Evolutionary conservation across 495 filamentous ascomycete species (phyloP).

Genomic region (Aspergillus ostianus): DNA sequence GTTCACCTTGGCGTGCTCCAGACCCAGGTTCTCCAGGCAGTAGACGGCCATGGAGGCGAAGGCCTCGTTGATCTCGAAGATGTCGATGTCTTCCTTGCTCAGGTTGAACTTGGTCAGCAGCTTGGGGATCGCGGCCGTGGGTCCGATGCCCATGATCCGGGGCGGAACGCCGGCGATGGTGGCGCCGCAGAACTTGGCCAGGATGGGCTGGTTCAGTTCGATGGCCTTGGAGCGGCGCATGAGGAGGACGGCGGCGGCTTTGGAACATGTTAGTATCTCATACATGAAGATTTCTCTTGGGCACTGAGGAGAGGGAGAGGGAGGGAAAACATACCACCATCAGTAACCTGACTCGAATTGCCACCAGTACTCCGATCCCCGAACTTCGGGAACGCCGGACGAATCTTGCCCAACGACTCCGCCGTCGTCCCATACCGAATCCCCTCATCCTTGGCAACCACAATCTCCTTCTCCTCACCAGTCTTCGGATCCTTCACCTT

Average conservation of each 20-base stretch:
- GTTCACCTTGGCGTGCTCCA: constrained; percentile 87
- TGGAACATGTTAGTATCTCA: constrained; percentile 14
- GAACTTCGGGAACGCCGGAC: constrained; percentile 86
- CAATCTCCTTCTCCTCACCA: constrained; percentile 73
- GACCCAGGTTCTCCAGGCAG: constrained; percentile 71
- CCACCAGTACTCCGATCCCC: constrained; percentile 87
- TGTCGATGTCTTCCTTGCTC: constrained; percentile 77
- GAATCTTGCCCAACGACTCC: constrained; percentile 78
- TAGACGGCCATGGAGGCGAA: constrained; percentile 98
- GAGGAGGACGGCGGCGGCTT: constrained; percentile 80
- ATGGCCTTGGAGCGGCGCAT: constrained; percentile 92
- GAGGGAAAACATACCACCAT: constrained; percentile 57
- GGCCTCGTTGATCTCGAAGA: constrained; percentile 95
- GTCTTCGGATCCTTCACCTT: constrained; percentile 79
- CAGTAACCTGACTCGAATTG: constrained; percentile 95
- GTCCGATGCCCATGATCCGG: constrained; percentile 96
- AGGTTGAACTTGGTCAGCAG: constrained; percentile 78
- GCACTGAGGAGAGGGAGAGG: background rate
- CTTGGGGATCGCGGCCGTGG: constrained; percentile 92
- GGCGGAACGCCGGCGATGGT: constrained; percentile 88
- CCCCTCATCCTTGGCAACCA: constrained; percentile 81
- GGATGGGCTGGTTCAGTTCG: constrained; percentile 83
- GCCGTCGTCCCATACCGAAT: constrained; percentile 85
- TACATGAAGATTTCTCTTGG: too few species aligned
- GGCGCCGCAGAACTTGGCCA: constrained; percentile 91